phyloP scores from a whole-genome alignment of 2,329 filamentous ascomycete species.

The Zasmidium angulare region DNA sequence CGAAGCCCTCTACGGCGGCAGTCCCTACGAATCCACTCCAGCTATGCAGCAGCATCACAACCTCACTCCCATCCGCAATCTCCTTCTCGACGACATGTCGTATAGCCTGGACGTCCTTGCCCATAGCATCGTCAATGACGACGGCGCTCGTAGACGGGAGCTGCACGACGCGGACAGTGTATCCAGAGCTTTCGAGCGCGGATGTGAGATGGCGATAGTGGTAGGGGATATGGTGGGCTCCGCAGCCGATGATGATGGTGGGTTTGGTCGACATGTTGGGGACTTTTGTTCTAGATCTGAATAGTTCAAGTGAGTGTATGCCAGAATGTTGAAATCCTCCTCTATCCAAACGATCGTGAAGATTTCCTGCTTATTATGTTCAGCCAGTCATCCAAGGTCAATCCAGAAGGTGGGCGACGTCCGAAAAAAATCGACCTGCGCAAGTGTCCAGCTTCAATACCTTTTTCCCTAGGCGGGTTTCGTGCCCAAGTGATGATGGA shows the following conservation, averaged over 20 bases:
- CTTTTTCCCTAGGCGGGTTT: too few relatives aligned
- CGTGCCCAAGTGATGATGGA: too few relatives aligned
- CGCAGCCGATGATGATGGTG: neutral
- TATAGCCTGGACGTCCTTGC: neutral
- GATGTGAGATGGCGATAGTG: neutral
- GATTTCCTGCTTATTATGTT: too few relatives aligned
- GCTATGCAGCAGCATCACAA: neutral
- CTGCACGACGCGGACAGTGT: neutral
- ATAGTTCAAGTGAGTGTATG: too few relatives aligned
- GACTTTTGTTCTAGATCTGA: too few relatives aligned
- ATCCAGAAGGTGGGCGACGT: too few relatives aligned
- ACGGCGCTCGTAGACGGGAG: neutral
- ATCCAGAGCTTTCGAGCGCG: neutral
- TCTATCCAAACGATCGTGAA: too few relatives aligned
- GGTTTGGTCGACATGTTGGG: neutral
- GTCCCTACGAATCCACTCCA: neutral
- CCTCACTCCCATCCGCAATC: neutral
- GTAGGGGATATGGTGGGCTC: neutral
- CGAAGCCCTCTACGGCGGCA: neutral
- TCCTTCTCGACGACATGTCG: neutral
- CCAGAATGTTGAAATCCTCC: too few relatives aligned
- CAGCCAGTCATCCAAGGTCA: too few relatives aligned
- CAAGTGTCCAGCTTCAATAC: too few relatives aligned
- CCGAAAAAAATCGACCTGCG: too few relatives aligned
- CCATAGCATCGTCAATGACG: neutral